Conservation (phyloP, 495 filamentous ascomycete genomes). For the Chaetomium cochliodes region DNA sequence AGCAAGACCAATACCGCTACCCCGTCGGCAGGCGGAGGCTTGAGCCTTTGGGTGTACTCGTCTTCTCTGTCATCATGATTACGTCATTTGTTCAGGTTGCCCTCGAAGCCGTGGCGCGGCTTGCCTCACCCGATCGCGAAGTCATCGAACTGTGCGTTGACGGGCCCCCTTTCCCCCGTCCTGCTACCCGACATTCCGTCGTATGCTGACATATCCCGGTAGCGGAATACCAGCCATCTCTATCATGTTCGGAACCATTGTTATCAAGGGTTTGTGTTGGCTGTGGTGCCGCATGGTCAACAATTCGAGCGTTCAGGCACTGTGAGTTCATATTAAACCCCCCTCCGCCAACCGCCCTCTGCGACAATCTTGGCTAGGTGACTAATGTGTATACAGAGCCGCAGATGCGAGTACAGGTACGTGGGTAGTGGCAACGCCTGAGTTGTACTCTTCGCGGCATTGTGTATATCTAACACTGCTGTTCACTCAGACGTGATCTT, state of each 20-base stretch:
- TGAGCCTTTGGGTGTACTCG: conserved; percentile 74
- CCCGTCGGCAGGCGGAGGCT: conserved; percentile 73
- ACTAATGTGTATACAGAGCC: conserved; percentile 47
- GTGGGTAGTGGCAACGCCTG: neutral
- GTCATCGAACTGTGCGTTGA: conserved; percentile 62
- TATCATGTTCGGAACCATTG: conserved; percentile 80
- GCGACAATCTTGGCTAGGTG: conserved; percentile 48
- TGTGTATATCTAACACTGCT: conserved; percentile 24
- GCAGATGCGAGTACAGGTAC: conserved; percentile 36
- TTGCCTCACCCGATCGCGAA: conserved; percentile 62
- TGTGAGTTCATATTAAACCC: conserved; percentile 49
- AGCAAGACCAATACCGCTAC: conserved; percentile 76
- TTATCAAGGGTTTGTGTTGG: conserved; percentile 83
- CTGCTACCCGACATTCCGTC: neutral
- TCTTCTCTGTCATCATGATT: conserved; percentile 83
- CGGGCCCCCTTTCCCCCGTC: neutral
- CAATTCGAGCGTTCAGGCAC: conserved; percentile 83
- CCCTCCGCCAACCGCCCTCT: neutral
- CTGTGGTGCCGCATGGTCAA: conserved; percentile 86
- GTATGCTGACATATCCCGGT: conserved; percentile 15
- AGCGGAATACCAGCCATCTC: conserved; percentile 65
- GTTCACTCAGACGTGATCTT: conserved; percentile 68
- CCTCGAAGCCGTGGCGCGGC: conserved; percentile 64
- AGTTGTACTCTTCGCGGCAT: neutral
- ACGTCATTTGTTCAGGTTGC: conserved; percentile 85